Evolutionary conservation across 2,329 filamentous ascomycete species (phyloP).

Genomic region (Fusarium odoratissimum): DNA sequence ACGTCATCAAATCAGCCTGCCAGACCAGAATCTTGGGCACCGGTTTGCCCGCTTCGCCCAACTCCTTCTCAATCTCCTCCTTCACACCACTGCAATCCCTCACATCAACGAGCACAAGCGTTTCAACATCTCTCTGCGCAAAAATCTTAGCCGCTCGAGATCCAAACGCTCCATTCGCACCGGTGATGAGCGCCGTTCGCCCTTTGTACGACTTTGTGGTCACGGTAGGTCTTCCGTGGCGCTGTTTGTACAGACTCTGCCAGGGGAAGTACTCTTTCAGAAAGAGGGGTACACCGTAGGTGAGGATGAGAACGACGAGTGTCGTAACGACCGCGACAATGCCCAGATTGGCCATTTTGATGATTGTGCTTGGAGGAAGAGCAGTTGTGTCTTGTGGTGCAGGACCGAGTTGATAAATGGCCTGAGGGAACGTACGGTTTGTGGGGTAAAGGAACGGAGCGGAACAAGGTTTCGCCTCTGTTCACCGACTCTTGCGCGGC

Average conservation of each 20-base stretch:
- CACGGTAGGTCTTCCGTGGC: slow-evolving; percentile 49
- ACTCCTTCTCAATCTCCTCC: slow-evolving; percentile 49
- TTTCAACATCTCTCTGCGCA: slow-evolving; percentile 49
- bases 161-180: slow-evolving; percentile 52
- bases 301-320: slow-evolving; percentile 37
- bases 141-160: slow-evolving; percentile 52
- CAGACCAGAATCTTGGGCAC: slow-evolving; percentile 50
- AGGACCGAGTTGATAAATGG: slow-evolving; percentile 13
- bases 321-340: slow-evolving; percentile 23
- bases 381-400: too few relatives aligned
- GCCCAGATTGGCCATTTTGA: slow-evolving; percentile 29
- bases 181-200: slow-evolving; percentile 51
- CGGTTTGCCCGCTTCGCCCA: slow-evolving; percentile 39
- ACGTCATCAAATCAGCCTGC: slow-evolving; percentile 53
- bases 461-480: slow-evolving; percentile 37
- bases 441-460: slow-evolving; percentile 29
- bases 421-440: slow-evolving; percentile 33
- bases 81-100: slow-evolving; percentile 49
- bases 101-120: slow-evolving; percentile 52
- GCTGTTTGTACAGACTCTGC: slow-evolving; percentile 48
- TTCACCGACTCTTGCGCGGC: slow-evolving; percentile 16
- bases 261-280: slow-evolving; percentile 52
- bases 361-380: not conserved
- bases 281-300: slow-evolving; percentile 48
- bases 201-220: slow-evolving; percentile 51